Conservation (phyloP, 495 filamentous ascomycete species). For the Xylaria venustula region DNA sequence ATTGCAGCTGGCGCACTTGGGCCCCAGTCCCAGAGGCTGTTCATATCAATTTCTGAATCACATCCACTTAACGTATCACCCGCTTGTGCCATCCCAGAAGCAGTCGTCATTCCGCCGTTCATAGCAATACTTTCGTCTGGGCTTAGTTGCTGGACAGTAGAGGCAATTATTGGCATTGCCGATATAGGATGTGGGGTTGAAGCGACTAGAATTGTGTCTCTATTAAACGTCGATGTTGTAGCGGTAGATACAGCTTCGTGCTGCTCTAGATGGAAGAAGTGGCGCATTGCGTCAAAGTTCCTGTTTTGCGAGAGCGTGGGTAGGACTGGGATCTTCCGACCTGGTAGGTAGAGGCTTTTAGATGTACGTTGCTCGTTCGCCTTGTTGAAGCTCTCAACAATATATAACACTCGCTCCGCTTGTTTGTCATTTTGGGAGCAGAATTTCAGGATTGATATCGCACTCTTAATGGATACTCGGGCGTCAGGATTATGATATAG, state of each 20-base stretch:
- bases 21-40: slow-evolving; percentile 50
- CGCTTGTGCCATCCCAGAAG: slow-evolving; percentile 21
- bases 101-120: slow-evolving; percentile 35
- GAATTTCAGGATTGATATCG: slow-evolving; percentile 59
- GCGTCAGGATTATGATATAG: slow-evolving; percentile 59
- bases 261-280: slow-evolving; percentile 30
- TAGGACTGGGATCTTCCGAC: slow-evolving; percentile 24
- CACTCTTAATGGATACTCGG: slow-evolving; percentile 54
- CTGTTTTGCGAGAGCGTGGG: slow-evolving; percentile 25
- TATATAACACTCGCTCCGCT: slow-evolving; percentile 61
- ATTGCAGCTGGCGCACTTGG: background rate
- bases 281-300: slow-evolving; percentile 30
- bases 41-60: slow-evolving; percentile 55
- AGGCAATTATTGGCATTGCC: slow-evolving; percentile 21
- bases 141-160: slow-evolving; percentile 37
- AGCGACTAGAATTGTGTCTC: slow-evolving; percentile 17
- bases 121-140: slow-evolving; percentile 52
- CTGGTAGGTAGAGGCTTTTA: slow-evolving; percentile 21
- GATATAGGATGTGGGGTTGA: slow-evolving; percentile 10
- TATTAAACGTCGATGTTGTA: slow-evolving; percentile 18
- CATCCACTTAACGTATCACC: slow-evolving; percentile 36
- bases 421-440: slow-evolving; percentile 64
- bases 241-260: slow-evolving; percentile 18
- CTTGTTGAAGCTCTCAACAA: slow-evolving; percentile 59
- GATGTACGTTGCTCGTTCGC: slow-evolving; percentile 26